Percentiles rank a stretch among this genome's conserved stretches.
Evolutionary conservation across 1,284 basidiomycete genomes (phyloP).

Genomic region (Lentinula novae-zelandiae): DNA sequence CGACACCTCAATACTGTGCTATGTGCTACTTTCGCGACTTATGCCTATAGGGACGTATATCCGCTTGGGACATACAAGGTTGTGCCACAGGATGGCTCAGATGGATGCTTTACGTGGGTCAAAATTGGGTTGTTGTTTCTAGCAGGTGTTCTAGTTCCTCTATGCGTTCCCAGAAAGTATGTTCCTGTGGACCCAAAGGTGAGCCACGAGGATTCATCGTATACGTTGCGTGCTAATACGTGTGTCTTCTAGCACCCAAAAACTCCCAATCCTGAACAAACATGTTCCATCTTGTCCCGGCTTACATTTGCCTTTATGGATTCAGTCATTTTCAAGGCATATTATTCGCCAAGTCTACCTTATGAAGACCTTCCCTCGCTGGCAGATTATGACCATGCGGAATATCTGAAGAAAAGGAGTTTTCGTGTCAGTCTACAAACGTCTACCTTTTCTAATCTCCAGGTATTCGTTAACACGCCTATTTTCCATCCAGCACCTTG

Average conservation of each 20-base stretch:
- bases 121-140: constrained; percentile 21
- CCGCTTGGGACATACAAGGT: constrained; percentile 41
- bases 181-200: constrained; percentile 29
- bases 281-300: constrained; percentile 44
- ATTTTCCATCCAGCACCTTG: neutral
- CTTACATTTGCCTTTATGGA: constrained; percentile 48
- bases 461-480: constrained; percentile 18
- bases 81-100: constrained; percentile 19
- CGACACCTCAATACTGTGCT: constrained; percentile 18
- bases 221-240: neutral
- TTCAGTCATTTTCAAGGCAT: constrained; percentile 32
- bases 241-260: constrained; percentile 26
- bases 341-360: constrained; percentile 26
- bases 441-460: constrained; percentile 25
- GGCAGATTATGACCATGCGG: constrained; percentile 42
- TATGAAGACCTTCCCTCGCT: constrained; percentile 39
- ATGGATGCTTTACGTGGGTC: constrained; percentile 24
- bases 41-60: constrained; percentile 51
- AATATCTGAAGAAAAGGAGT: constrained; percentile 22
- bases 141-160: constrained; percentile 24
- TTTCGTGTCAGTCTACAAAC: constrained; percentile 21
- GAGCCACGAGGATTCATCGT: neutral
- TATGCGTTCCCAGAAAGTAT: constrained; percentile 26
- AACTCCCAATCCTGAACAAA: constrained; percentile 50
- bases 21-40: constrained; percentile 24